Evolutionary conservation across 768 basidiomycete genomes (phyloP).

Genomic region (Scleroderma bovista): DNA sequence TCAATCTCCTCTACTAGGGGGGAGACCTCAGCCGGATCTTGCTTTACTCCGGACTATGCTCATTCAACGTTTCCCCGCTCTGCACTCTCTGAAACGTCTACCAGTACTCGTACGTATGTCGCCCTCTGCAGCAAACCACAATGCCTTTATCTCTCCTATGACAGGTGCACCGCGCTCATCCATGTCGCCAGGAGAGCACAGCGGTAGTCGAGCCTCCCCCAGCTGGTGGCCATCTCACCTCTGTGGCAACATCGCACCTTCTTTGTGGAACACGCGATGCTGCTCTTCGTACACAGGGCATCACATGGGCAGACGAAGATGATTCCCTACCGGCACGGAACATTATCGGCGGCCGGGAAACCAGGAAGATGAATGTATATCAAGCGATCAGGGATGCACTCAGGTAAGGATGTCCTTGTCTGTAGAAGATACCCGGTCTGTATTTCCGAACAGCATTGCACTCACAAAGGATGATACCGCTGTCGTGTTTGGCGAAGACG

Average conservation of each 20-base stretch:
- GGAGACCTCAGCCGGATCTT: constrained; percentile 29
- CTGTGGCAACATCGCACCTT: constrained; percentile 63
- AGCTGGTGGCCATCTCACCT: constrained; percentile 71
- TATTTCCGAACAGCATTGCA: constrained; percentile 54
- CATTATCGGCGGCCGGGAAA: constrained; percentile 72
- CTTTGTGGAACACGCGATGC: constrained; percentile 62
- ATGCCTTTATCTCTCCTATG: constrained; percentile 4
- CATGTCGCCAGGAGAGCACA: constrained; percentile 50
- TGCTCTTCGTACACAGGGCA: constrained; percentile 65
- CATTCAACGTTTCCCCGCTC: constrained; percentile 5
- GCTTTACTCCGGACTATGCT: constrained; percentile 15
- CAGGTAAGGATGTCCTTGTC: constrained; percentile 41
- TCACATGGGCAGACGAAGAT: constrained; percentile 67
- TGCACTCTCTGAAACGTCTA: constrained; percentile 16
- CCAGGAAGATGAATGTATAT: constrained; percentile 93
- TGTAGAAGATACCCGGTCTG: background rate
- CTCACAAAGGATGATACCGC: constrained; percentile 81
- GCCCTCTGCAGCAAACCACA: background rate
- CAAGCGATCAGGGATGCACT: constrained; percentile 90
- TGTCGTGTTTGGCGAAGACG: constrained; percentile 87
- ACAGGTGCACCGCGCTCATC: constrained; percentile 4
- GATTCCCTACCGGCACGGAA: constrained; percentile 33
- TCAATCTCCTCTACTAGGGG: too few relatives aligned
- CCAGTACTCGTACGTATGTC: constrained; percentile 1
- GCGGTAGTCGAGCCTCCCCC: constrained; percentile 54